Evolutionary conservation across 108 stramenopile species (phyloP).

Genomic region (Mediolabrus comicus): DNA sequence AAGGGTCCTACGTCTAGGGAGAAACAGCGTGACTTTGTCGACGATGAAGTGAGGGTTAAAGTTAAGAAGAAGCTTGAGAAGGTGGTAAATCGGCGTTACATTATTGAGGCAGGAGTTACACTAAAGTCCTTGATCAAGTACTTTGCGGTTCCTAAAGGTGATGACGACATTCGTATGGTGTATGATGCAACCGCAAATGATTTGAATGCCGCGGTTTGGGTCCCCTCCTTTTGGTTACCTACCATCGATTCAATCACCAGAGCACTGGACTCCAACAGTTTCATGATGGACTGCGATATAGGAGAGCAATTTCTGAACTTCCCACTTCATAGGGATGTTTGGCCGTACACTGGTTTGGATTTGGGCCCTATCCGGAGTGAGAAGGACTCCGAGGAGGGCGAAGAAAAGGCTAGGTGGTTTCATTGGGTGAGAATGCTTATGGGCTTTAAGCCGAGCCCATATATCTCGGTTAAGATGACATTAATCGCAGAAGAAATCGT

Average conservation of each 20-base stretch:
- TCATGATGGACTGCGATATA: slow-evolving; percentile 41
- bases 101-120: not conserved
- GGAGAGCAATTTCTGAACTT: slow-evolving; percentile 54
- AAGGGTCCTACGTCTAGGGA: not conserved
- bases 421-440: slow-evolving; percentile 38
- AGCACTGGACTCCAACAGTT: not conserved
- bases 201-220: slow-evolving; percentile 44
- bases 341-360: slow-evolving; percentile 40
- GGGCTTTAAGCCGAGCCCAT: slow-evolving; percentile 48
- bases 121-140: slow-evolving; percentile 28
- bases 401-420: slow-evolving; percentile 9
- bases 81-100: slow-evolving; percentile 23
- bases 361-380: not conserved
- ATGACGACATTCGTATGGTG: slow-evolving; percentile 44
- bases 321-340: slow-evolving; percentile 15
- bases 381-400: not conserved
- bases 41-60: not conserved
- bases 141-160: slow-evolving; percentile 52
- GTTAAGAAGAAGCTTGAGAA: slow-evolving; percentile 30
- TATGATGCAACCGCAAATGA: slow-evolving; percentile 45
- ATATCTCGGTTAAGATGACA: slow-evolving; percentile 10
- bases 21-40: not conserved
- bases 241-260: slow-evolving; percentile 21
- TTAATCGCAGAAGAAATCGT: slow-evolving; percentile 32
- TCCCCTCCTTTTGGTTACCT: slow-evolving; percentile 49